Evolutionary conservation across 73 alveolate genomes (phyloP), one percentile per base, ranked within the genome.

Genomic region (Stentor coeruleus): DNA sequence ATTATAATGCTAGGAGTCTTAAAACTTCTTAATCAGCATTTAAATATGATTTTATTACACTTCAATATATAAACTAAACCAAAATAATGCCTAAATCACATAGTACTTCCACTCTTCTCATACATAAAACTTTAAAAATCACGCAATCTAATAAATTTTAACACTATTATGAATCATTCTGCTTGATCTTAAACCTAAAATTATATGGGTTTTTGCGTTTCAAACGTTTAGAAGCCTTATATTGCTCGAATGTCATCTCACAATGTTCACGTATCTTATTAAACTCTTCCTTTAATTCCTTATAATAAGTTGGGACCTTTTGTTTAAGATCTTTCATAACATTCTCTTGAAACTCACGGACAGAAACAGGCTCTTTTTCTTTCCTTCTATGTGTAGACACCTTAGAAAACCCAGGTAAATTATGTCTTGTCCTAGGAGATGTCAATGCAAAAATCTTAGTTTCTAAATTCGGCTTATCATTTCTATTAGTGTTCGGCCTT

Each of bases 311-410:
- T 11, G 79, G 79, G 1, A 40, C 79, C 14, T 20, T 66, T 2
- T 15, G 49, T 66, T 31, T 66, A 37, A 66, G 11, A 14, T 20
- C n/a, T 33, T 66, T 66, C n/a, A 66, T 20, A 20, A 26, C n/a
- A 37, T 66, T 66, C 26, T 66, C 79, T 66, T 66, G 79, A 31
- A 66, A 66, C 15, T 66, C 79, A 28, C 79, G n/a, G n/a, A 66
- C 36, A 33, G 36, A 15, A 37, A 20, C 33, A 20, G 37, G 1
- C 33, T 20, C 49, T 40, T 66, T 66, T 2, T 28, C 49, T 66
- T 66, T 66, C n/a, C 20, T 33, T 66, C 40, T 20, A 0, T 26
- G 36, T 66, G 79, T 20, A 66, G 79, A 66, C 41, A 14, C 33
- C 49, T 26, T 66, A 14, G 39, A 26, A 26, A 20, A 28, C 33